A percentile compares a stretch with the other conserved stretches of the same genome.
These are phyloP conservation scores for Seiridium unicorne DNA, from an alignment of 2,329 filamentous ascomycete genomes.

Conservation along the genomic window DNA sequence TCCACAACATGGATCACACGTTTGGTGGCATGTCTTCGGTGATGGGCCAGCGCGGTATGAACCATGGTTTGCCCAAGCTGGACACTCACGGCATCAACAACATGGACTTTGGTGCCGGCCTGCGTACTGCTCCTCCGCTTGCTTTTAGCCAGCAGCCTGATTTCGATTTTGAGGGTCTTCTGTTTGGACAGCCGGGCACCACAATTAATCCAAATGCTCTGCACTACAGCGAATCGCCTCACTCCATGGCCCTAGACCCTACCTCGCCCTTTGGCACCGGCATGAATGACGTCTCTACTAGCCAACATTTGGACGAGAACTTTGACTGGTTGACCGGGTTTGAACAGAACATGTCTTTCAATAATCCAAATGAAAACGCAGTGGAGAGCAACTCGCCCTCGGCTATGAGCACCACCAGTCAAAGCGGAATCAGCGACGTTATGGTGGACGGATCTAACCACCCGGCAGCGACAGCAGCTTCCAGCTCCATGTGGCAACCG, in stretches of 20 bases:
- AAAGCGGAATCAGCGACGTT: constrained; percentile 85
- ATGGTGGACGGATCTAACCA: constrained; percentile 82
- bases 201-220: constrained; percentile 73
- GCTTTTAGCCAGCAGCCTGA: constrained; percentile 63
- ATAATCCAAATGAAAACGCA: constrained; percentile 70
- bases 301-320: constrained; percentile 67
- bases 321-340: constrained; percentile 84
- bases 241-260: constrained; percentile 62
- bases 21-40: constrained; percentile 72
- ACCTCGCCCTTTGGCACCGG: constrained; percentile 58
- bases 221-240: constrained; percentile 80
- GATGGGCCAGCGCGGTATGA: constrained; percentile 64
- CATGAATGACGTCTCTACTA: constrained; percentile 57
- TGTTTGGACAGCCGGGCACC: constrained; percentile 65
- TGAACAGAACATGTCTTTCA: constrained; percentile 73
- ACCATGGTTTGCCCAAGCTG: constrained; percentile 74
- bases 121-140: constrained; percentile 75
- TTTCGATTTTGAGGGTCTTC: constrained; percentile 66
- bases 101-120: constrained; percentile 63
- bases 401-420: constrained; percentile 91
- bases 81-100: constrained; percentile 71
- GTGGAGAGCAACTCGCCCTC: constrained; percentile 94
- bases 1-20: constrained; percentile 58
- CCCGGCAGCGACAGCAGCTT: constrained; percentile 48
- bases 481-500: constrained; percentile 67